phyloP scores from a whole-genome alignment of 2,329 filamentous ascomycete genomes.

The Trichocomaceae sp. region DNA sequence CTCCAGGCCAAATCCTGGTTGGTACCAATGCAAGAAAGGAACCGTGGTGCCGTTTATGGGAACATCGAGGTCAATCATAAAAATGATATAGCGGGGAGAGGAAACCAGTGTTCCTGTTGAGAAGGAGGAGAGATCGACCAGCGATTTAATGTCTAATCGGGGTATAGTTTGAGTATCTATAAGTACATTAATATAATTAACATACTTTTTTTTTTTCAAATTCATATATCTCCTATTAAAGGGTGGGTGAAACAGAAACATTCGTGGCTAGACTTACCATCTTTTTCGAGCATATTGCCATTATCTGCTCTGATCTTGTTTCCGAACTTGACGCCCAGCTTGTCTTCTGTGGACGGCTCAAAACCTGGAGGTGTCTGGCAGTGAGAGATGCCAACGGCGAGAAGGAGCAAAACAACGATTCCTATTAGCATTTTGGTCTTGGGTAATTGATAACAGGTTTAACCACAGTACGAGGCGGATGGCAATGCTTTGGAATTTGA shows the following conservation, averaged over 20 bases:
- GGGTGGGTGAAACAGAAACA: no score
- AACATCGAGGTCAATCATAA: constrained; percentile 12
- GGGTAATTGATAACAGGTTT: not conserved
- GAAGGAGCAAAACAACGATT: not conserved
- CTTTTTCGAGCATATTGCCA: constrained; percentile 3
- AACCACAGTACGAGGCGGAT: not conserved
- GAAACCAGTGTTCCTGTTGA: not conserved
- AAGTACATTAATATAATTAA: not conserved
- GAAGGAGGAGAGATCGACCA: not conserved
- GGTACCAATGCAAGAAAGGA: constrained; percentile 12
- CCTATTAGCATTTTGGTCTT: not conserved
- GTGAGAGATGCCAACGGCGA: not conserved
- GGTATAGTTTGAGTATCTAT: constrained; percentile 1
- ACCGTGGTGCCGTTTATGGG: constrained; percentile 6
- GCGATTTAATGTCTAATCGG: not conserved
- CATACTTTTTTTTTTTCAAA: not conserved
- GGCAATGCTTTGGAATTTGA: no score
- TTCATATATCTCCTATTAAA: not conserved
- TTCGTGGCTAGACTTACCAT: not conserved
- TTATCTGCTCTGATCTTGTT: not conserved
- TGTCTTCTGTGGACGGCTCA: constrained; percentile 6
- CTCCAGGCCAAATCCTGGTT: constrained; percentile 1
- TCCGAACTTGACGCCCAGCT: constrained; percentile 6
- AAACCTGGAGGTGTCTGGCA: constrained; percentile 10
- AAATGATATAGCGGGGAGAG: constrained; percentile 2